Base-by-base conservation (phyloP, 192 early-diverging fungal species). In the Coemansia sp. region DNA sequence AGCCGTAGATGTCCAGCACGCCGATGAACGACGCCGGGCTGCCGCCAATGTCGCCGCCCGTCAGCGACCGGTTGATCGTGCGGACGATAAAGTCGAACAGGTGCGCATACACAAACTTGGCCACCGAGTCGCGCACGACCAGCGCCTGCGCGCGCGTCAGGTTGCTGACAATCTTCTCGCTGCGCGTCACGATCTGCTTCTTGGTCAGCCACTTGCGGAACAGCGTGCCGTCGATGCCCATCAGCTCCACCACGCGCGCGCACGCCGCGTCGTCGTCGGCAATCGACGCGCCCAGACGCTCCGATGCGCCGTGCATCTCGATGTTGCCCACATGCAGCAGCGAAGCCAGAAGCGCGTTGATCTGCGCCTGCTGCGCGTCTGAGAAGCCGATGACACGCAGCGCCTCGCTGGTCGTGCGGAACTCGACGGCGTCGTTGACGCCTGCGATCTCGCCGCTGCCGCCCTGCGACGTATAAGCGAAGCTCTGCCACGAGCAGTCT, bases 1-100 rank as follows among this genome's bases (percentile, higher is more conserved):
- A 99, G 47, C 93, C 97, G 69, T 98, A 99, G 66, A 99, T 99
- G 86, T 99, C 97, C 58, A 99, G 83, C 1, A 99, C 97, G 83
- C 97, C 97, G 71, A 99, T 99, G 67, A 99, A 98, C 25, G 86
- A 85, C 22, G 67, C 58, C 5, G 59, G 62, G 11, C 73, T 68
- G 19, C 65, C 58, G 13, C 67, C 63, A 22, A 47, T 61, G 16
- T 55, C 65, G 47, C 55, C 59, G 13, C 75, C 65, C 6, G 64
- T 56, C 47, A 99, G 84, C 73, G 91, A 90, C 47, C 72, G 70
- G 76, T 99, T 99, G 80, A 93, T 87, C 32, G 92, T 84, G 62
- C 86, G 86, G 39, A 98, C 95, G 18, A 99, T 74, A 94, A 95
- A 99, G 62, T 98, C 95, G 59, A 99, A 99, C 32, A 99, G 79